Conservation (phyloP, 2,329 filamentous ascomycete species). For the Aspergillus nomiae region DNA sequence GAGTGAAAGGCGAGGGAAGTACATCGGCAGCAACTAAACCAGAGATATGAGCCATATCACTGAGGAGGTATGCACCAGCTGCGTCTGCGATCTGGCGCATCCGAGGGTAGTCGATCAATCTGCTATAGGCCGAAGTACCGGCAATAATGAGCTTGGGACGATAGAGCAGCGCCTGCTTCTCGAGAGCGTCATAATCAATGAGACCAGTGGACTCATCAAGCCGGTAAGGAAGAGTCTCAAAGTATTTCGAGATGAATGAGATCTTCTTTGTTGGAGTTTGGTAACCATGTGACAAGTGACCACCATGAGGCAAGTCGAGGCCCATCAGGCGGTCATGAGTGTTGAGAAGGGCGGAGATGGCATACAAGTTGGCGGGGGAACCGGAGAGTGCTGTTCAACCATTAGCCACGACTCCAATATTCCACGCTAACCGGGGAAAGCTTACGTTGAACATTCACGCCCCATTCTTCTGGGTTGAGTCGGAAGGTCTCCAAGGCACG, state of each 20-base stretch:
- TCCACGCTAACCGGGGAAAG: constrained; percentile 10
- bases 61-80: constrained; percentile 90
- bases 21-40: constrained; percentile 91
- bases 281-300: constrained; percentile 95
- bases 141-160: constrained; percentile 95
- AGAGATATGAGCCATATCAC: constrained; percentile 99
- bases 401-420: constrained; percentile 7
- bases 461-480: constrained; percentile 83
- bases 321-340: constrained; percentile 97
- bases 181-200: constrained; percentile 93
- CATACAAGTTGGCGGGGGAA: constrained; percentile 73
- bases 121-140: constrained; percentile 97
- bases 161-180: constrained; percentile 88
- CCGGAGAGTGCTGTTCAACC: constrained; percentile 70
- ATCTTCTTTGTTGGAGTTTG: constrained; percentile 96
- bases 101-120: constrained; percentile 91
- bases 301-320: constrained; percentile 89
- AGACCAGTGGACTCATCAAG: constrained; percentile 76
- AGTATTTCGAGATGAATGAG: constrained; percentile 97
- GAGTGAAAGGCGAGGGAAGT: constrained; percentile 86
- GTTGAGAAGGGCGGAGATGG: constrained; percentile 95
- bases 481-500: constrained; percentile 86
- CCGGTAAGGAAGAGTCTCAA: constrained; percentile 97
- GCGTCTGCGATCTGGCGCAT: constrained; percentile 96
- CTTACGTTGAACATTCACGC: constrained; percentile 90